A percentile compares a stretch with the other conserved stretches of the same genome.
Conservation (phyloP, 768 basidiomycete species). For the Lactifluus hygrophoroides region DNA sequence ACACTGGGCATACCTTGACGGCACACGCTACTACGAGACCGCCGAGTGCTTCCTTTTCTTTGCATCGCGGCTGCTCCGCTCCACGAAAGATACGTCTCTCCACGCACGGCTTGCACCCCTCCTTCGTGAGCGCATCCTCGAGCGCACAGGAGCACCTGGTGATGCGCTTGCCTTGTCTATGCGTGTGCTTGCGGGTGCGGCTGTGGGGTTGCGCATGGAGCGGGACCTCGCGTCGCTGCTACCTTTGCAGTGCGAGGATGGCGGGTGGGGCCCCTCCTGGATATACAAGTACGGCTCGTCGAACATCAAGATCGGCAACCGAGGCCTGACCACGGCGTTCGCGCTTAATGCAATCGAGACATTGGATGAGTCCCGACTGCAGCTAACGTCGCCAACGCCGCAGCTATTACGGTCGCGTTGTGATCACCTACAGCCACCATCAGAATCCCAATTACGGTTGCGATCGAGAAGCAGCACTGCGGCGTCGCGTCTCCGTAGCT, state of each 20-base stretch:
- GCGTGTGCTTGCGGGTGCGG: conserved; percentile 41
- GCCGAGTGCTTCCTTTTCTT: conserved; percentile 48
- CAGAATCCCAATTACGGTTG: neutral
- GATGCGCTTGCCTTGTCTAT: conserved; percentile 48
- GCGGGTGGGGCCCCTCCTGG: conserved; percentile 48
- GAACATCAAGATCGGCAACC: conserved; percentile 43
- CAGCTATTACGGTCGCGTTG: neutral
- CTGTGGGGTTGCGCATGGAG: conserved; percentile 34
- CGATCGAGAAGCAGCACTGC: no score
- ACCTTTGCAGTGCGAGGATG: conserved; percentile 43
- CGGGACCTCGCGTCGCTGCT: conserved; percentile 39
- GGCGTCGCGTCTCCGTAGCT: no score
- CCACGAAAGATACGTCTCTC: conserved; percentile 27
- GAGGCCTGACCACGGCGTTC: conserved; percentile 45
- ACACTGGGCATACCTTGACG: conserved; percentile 45
- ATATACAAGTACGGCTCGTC: conserved; percentile 47
- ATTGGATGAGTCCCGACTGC: conserved; percentile 8
- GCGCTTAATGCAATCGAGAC: conserved; percentile 42
- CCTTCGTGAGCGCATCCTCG: conserved; percentile 38
- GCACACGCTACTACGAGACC: conserved; percentile 46
- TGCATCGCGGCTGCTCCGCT: conserved; percentile 36
- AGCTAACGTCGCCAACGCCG: no score
- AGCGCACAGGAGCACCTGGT: conserved; percentile 40
- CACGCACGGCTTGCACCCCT: conserved; percentile 33
- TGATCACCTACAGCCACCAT: no score